Base-by-base conservation (phyloP, 148 eudicot genomes). In the Amaranthus cruentus region DNA sequence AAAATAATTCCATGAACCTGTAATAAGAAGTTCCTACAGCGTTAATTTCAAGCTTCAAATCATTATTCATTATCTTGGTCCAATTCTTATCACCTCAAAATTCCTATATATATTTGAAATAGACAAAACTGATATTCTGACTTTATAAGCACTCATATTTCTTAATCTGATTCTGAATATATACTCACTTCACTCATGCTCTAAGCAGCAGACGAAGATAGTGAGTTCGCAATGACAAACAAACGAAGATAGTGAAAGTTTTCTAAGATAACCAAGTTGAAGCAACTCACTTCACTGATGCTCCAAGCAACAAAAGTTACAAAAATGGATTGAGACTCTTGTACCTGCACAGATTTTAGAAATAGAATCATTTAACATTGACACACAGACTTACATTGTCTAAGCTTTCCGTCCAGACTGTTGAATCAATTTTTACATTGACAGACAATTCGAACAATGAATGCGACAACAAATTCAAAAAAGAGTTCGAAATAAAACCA, bases 271-370 rank as follows among this genome's bases (percentile, higher is more conserved):
- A 80, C 48, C 47, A 60, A 76, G 54, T 12, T 48, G 49, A 70
- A 66, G 67, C 54, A 75, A 66, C 88, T 60, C 61, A 93, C 98
- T 82, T 93, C 98, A 75, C 87, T 80, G 68, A 86, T 66, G 77
- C 92, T 78, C 98, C 98, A 93, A 59, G 89, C 85, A 21, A 83
- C 61, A 81, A 93, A 89, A 50, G 94, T 85, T 57, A 85, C 28
- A 76, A 91, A 93, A 53, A 91, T 81, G n/a, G 94, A 79, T n/a
- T 94, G 90, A 60, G 80, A 80, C 64, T 84, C 91, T 66, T 91
- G 96, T 73, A 93, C 77, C 98, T 93, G 76, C 42, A 38, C 18
- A 75, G 12, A 52, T 50, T 53, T 46, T 46, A 77, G 55, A 65
- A 64, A 47, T 44, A 15, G 56, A 13, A 11, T 59, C 7, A 53